Base-by-base conservation (phyloP, 1,284 basidiomycete genomes). In the Ganoderma meredithae region DNA sequence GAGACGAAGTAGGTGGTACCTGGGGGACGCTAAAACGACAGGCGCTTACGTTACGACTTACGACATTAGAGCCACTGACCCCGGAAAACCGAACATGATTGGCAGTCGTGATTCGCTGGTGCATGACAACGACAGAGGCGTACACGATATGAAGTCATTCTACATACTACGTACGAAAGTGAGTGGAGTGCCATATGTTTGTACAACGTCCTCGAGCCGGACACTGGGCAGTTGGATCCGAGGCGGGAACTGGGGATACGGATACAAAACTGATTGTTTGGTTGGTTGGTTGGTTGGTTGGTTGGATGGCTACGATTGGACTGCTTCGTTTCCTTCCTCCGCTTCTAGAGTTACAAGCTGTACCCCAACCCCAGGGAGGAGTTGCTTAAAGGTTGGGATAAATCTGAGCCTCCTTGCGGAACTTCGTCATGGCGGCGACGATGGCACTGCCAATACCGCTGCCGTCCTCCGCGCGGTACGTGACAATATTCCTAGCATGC, bases 361-460 rank as follows among this genome's bases (percentile, higher is more conserved):
- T 36, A n/a, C 44, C 1, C 9, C 1, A 12, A 1, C n/a, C 44
- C n/a, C 9, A 10, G 7, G 3, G n/a, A 10, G 5, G n/a, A 22
- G n/a, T n/a, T 6, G 19, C 39, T 71, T 43, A 75, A 43, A 75
- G 67, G 62, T 69, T 69, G 55, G 73, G 71, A 60, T 76, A 76
- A 53, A 68, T 62, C 60, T 71, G 70, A n/a, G 75, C 73, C 47
- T 70, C 64, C 63, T 74, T 74, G 47, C 75, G 63, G 47, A 55
- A 69, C 69, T 76, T 76, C 41, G 75, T 76, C 75, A 76, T 76
- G 25, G 75, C 75, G 47, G 66, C 96, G 73, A 98, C 97, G 78
- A 98, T 96, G 3, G 95, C 96, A 73, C 93, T 95, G n/a, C 96
- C 96, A 49, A 98, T 96, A 74, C 96, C 96, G 71, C 93, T 95